These are phyloP conservation scores for Pulveroboletus sp. DNA, from an alignment of 768 basidiomycete species.

Conservation along the genomic window DNA sequence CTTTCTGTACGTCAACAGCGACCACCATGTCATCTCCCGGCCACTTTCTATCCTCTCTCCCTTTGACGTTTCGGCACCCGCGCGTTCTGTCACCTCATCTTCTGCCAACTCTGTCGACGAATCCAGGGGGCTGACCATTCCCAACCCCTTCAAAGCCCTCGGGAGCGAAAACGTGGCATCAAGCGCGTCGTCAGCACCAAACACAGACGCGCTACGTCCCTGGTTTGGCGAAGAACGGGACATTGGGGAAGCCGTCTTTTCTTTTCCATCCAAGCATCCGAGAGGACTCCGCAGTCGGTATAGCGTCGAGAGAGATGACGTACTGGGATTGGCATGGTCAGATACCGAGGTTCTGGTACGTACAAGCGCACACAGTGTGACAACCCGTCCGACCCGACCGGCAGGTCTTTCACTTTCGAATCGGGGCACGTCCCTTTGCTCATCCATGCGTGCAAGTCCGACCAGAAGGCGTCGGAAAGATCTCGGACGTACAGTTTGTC, in stretches of 20 bases:
- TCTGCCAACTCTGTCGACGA: constrained; percentile 23
- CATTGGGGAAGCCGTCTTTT: constrained; percentile 13
- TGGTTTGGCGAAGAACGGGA: constrained; percentile 25
- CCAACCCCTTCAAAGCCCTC: constrained; percentile 63
- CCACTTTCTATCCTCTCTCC: constrained; percentile 34
- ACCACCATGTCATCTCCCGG: constrained; percentile 45
- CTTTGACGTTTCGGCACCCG: constrained; percentile 12
- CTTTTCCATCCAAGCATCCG: constrained; percentile 9
- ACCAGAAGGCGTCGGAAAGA: constrained; percentile 19
- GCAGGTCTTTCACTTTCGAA: constrained; percentile 23
- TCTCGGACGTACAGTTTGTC: constrained; percentile 19
- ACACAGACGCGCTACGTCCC: constrained; percentile 19
- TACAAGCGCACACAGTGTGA: background rate
- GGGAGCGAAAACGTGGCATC: constrained; percentile 42
- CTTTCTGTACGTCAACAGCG: constrained; percentile 38
- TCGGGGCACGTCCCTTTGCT: background rate
- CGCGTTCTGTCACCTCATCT: constrained; percentile 17
- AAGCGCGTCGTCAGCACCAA: constrained; percentile 19
- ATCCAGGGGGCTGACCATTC: constrained; percentile 40
- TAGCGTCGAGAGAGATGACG: constrained; percentile 20
- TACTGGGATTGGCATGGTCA: constrained; percentile 50
- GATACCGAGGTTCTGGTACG: constrained; percentile 32
- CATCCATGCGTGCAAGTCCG: constrained; percentile 13
- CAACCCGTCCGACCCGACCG: background rate
- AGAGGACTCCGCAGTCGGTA: constrained; percentile 22